phyloP scores from a whole-genome alignment of 805 yeast genomes.

The Wickerhamiella shivajii region DNA sequence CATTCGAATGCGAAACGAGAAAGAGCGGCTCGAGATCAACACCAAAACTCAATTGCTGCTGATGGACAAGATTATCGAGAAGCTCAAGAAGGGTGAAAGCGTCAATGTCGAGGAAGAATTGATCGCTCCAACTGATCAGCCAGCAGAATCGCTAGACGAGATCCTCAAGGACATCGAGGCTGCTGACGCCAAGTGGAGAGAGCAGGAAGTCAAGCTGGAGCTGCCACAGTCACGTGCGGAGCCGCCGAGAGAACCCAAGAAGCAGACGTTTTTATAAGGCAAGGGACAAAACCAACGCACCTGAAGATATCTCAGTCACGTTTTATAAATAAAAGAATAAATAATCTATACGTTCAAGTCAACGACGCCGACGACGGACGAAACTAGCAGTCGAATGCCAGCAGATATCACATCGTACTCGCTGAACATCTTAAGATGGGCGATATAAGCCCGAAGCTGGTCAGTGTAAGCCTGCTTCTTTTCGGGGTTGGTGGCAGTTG shows the following conservation, averaged over 20 bases:
- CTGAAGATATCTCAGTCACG: too few relatives aligned
- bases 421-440: slow-evolving; percentile 59
- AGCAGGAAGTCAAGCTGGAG: slow-evolving; percentile 1
- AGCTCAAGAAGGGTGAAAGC: slow-evolving; percentile 28
- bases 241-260: neutral
- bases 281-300: too few relatives aligned
- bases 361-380: slow-evolving; percentile 47
- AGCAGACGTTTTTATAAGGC: neutral
- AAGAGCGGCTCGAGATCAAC: slow-evolving; percentile 29
- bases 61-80: slow-evolving; percentile 27
- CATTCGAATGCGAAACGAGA: slow-evolving; percentile 29
- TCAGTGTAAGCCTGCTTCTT: slow-evolving; percentile 53
- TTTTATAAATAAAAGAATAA: neutral
- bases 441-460: slow-evolving; percentile 59
- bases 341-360: neutral
- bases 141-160: slow-evolving; percentile 14
- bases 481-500: slow-evolving; percentile 40
- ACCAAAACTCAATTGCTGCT: slow-evolving; percentile 27
- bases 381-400: slow-evolving; percentile 58
- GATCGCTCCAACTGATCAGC: slow-evolving; percentile 14
- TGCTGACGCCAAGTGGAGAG: slow-evolving; percentile 19
- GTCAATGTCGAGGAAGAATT: slow-evolving; percentile 32
- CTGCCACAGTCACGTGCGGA: slow-evolving; percentile 2
- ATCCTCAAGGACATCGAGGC: slow-evolving; percentile 20
- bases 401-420: slow-evolving; percentile 63